A percentile compares a stretch with the other conserved stretches of the same genome.
Evolutionary conservation across 139 green algal species (phyloP).

Genomic region (Chlamydomonas sphaeroides): DNA sequence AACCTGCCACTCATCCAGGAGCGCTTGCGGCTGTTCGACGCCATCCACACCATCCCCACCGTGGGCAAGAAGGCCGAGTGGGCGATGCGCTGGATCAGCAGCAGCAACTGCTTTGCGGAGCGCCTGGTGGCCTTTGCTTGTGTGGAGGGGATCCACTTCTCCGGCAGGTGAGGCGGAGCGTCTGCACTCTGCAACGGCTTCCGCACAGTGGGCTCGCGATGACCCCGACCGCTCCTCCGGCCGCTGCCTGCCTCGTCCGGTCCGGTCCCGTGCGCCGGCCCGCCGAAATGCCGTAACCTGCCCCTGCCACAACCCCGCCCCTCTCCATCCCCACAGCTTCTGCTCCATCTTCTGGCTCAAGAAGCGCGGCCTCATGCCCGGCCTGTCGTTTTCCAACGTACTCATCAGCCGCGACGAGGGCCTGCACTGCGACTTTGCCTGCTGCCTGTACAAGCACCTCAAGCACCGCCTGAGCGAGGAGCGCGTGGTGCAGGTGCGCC

Average conservation of each 20-base stretch:
- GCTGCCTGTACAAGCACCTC: slow-evolving; percentile 88
- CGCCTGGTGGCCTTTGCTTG: slow-evolving; percentile 94
- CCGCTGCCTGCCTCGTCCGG: too few relatives aligned
- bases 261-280: too few relatives aligned
- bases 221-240: too few relatives aligned
- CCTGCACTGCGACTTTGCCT: slow-evolving; percentile 98
- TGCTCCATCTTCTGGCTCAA: slow-evolving; percentile 99
- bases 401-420: slow-evolving; percentile 98
- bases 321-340: slow-evolving; percentile 68
- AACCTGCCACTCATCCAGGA: too few relatives aligned
- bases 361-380: slow-evolving; percentile 98
- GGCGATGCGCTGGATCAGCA: slow-evolving; percentile 96
- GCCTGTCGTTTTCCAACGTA: slow-evolving; percentile 99
- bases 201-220: background rate
- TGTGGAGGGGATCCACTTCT: slow-evolving; percentile 99
- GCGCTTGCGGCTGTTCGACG: slow-evolving; percentile 87
- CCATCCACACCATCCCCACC: slow-evolving; percentile 91
- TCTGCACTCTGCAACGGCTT: background rate
- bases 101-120: slow-evolving; percentile 85
- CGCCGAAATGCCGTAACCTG: too few relatives aligned
- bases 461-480: background rate
- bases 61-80: slow-evolving; percentile 97
- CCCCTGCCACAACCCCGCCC: too few relatives aligned
- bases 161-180: slow-evolving; percentile 64
- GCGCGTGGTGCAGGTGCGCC: slow-evolving; percentile 8